Percentiles rank a stretch among this genome's conserved stretches.
phyloP scores from a whole-genome alignment of 2,329 filamentous ascomycete genomes.

The Lasiodiplodia sp. region DNA sequence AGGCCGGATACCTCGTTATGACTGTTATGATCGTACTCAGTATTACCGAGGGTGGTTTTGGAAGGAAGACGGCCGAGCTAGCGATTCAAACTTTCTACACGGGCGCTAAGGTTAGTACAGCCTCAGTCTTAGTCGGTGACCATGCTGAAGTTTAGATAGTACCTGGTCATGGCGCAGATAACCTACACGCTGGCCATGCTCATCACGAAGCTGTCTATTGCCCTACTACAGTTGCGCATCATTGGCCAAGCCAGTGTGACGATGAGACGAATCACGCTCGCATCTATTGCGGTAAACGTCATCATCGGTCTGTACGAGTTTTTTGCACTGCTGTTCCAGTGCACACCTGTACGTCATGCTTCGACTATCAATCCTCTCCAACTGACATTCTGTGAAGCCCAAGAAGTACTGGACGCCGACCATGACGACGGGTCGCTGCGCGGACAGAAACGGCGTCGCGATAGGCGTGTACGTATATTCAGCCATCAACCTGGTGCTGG shows the following conservation, averaged over 20 bases:
- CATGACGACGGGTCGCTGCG: neutral
- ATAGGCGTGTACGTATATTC: constrained; percentile 22
- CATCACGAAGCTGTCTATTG: constrained; percentile 18
- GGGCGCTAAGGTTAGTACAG: neutral
- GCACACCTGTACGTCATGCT: neutral
- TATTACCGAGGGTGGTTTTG: constrained; percentile 2
- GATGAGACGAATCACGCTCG: neutral
- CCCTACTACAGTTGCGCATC: constrained; percentile 18
- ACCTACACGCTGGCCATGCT: constrained; percentile 4
- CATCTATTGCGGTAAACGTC: constrained; percentile 13
- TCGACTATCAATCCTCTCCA: neutral
- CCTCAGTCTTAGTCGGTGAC: neutral
- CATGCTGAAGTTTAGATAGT: neutral
- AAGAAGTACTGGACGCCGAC: constrained; percentile 10
- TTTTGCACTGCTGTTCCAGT: constrained; percentile 21
- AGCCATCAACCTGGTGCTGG: constrained; percentile 1
- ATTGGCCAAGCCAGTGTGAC: constrained; percentile 3
- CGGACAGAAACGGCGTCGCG: neutral
- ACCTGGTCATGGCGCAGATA: constrained; percentile 2
- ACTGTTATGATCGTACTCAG: neutral
- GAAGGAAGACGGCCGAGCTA: constrained; percentile 8
- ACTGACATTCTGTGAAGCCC: neutral
- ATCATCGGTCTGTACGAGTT: constrained; percentile 17
- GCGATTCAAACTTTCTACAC: constrained; percentile 2
- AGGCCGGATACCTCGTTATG: neutral